Conservation (phyloP, 139 green algal species). For the Tetratostichococcus sp. region DNA sequence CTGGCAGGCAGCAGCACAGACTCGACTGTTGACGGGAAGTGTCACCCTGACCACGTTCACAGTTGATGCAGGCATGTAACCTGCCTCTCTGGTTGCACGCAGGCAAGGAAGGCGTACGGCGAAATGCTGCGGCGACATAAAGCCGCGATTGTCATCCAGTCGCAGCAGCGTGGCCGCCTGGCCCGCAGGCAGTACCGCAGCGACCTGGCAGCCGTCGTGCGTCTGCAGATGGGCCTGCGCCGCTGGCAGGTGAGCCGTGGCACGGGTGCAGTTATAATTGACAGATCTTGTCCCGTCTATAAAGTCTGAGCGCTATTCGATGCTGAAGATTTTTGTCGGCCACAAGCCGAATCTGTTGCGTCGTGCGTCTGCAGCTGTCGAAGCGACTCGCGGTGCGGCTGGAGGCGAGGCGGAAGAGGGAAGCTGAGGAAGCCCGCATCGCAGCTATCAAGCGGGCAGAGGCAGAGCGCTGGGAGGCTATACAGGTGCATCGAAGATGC, state of each 20-base stretch:
- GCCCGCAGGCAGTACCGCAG: neutral
- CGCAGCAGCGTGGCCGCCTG: conserved; percentile 18
- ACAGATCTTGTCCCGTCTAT: no score
- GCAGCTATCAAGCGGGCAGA: conserved; percentile 32
- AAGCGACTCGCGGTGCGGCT: conserved; percentile 25
- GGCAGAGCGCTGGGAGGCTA: conserved; percentile 33
- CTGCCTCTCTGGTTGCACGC: conserved; percentile 18
- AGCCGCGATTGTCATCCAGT: conserved; percentile 46
- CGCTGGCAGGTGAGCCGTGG: conserved; percentile 15
- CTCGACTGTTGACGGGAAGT: no score
- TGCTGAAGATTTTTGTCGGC: no score
- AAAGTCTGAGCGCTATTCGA: no score
- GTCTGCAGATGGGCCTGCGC: conserved; percentile 54
- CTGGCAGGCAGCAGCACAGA: no score
- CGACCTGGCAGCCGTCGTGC: conserved; percentile 9
- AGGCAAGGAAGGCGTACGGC: conserved; percentile 19
- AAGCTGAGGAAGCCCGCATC: conserved; percentile 14
- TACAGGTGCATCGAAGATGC: conserved; percentile 7
- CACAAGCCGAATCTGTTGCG: no score
- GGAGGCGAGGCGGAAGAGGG: conserved; percentile 12
- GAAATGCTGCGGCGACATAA: conserved; percentile 24
- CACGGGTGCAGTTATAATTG: no score
- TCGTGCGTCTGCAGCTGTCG: neutral
- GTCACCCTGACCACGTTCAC: no score
- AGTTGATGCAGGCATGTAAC: conserved; percentile 3